phyloP scores from a whole-genome alignment of 176 grass and related monocot species.

The Thalia dealbata region DNA sequence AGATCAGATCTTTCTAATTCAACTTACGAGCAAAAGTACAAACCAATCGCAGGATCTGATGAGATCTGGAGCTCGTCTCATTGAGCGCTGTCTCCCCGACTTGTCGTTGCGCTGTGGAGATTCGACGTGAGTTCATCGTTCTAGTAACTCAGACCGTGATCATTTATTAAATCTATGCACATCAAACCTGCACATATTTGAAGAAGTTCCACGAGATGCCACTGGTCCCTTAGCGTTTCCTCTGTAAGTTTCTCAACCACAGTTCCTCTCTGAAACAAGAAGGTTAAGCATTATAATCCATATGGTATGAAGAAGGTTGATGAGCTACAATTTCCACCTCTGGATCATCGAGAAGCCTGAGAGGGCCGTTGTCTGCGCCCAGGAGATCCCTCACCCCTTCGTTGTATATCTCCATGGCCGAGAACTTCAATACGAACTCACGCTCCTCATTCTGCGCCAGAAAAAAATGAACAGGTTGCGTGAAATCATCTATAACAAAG shows the following conservation, averaged over 20 bases:
- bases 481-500: not conserved
- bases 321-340: conserved; percentile 27
- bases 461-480: not conserved
- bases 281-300: not conserved
- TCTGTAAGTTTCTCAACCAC: conserved; percentile 80
- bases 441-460: conserved; percentile 67
- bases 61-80: conserved; percentile 81
- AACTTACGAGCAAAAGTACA: not conserved
- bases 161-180: not conserved
- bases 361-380: conserved; percentile 36
- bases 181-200: conserved; percentile 54
- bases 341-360: conserved; percentile 86
- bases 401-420: conserved; percentile 94
- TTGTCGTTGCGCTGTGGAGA: conserved; percentile 63
- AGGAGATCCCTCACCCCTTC: conserved; percentile 85
- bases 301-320: no score
- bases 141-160: no score
- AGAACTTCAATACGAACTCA: conserved; percentile 70
- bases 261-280: conserved; percentile 56
- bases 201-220: conserved; percentile 80
- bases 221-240: conserved; percentile 61
- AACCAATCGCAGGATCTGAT: conserved; percentile 94
- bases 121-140: not conserved
- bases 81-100: conserved; percentile 75
- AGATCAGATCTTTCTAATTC: not conserved